A percentile compares a stretch with the other conserved stretches of the same genome.
These are phyloP conservation scores for Ogataea corticis DNA, from an alignment of 805 yeast genomes.

Conservation along the genomic window DNA sequence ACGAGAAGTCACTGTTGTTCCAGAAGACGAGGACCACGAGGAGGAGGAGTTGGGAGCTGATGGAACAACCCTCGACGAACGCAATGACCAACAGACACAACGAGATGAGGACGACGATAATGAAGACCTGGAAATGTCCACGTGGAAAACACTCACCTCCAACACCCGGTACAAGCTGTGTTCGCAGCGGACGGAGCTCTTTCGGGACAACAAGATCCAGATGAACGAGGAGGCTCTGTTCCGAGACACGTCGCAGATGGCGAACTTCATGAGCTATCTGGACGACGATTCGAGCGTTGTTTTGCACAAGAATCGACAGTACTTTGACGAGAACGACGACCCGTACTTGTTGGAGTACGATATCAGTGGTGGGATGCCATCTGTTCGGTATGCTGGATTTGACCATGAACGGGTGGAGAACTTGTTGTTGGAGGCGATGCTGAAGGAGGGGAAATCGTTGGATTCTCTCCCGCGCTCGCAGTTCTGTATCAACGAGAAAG, in stretches of 20 bases:
- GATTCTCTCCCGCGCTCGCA: conserved; percentile 40
- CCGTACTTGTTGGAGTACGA: conserved; percentile 82
- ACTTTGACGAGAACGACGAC: conserved; percentile 55
- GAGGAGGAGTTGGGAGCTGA: conserved; percentile 44
- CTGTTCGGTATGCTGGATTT: conserved; percentile 53
- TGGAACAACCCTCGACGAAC: conserved; percentile 41
- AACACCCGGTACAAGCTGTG: conserved; percentile 77
- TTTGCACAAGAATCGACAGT: conserved; percentile 35
- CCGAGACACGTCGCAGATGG: conserved; percentile 69
- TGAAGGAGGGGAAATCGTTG: conserved; percentile 28
- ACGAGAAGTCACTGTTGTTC: conserved; percentile 15
- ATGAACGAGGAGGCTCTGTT: conserved; percentile 68
- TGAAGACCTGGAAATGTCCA: conserved; percentile 74
- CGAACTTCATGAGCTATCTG: conserved; percentile 50
- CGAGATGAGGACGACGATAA: conserved; percentile 48
- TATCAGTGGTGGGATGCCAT: conserved; percentile 77
- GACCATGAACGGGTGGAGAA: conserved; percentile 47
- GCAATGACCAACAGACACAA: conserved; percentile 18
- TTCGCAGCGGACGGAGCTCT: conserved; percentile 62
- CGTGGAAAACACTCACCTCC: conserved; percentile 85
- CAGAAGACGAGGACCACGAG: conserved; percentile 36
- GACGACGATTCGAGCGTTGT: conserved; percentile 38
- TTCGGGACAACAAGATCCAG: conserved; percentile 59
- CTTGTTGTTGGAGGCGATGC: conserved; percentile 40
- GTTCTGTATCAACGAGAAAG: conserved; percentile 47